Base-by-base conservation (phyloP, 2,329 filamentous ascomycete species). In the Talaromyces sp. region DNA sequence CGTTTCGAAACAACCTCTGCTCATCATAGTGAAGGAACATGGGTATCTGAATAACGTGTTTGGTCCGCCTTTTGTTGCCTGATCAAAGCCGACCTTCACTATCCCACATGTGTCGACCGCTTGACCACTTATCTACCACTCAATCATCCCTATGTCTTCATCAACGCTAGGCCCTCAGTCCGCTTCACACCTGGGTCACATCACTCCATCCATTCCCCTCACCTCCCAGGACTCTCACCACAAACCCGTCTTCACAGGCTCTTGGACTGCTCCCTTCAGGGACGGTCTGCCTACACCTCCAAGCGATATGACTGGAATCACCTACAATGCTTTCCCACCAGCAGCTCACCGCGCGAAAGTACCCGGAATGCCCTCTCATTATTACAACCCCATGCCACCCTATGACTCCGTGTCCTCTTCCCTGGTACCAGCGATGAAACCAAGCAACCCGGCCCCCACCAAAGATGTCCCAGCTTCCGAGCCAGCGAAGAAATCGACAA, bases 211-310 rank as follows among this genome's bases (percentile, higher is more conserved):
- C 14, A 57, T 59, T 49, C 54, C 63, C 55, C 40, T 63, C 51
- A 63, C 61, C 41, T 42, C 52, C 32, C 59, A 58, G 39, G 50
- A 58, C 36, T 49, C 56, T 52, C 44, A 35, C 10, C 33, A 47
- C 19, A 63, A 63, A 49, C 47, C 56, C 56, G 47, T 49, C 44
- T 48, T 49, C 47, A 58, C 64, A 33, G 61, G 62, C 45, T 55
- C 59, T 52, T 71, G 69, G 68, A 68, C 68, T 57, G 68, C 65
- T 68, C 67, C 71, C 46, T 69, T 71, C 47, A 61, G 70, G 65
- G 70, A 70, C 71, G 73, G 73, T 61, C 62, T 75, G 33, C 72
- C 71, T 19, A 75, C 73, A 22, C 73, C 73, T 51, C 73, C 72
- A 33, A 62, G 59, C 69, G 73, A 75, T 46, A 75, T 75, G 73